phyloP scores from a whole-genome alignment of 768 basidiomycete genomes.

The Mycena kentingensis region DNA sequence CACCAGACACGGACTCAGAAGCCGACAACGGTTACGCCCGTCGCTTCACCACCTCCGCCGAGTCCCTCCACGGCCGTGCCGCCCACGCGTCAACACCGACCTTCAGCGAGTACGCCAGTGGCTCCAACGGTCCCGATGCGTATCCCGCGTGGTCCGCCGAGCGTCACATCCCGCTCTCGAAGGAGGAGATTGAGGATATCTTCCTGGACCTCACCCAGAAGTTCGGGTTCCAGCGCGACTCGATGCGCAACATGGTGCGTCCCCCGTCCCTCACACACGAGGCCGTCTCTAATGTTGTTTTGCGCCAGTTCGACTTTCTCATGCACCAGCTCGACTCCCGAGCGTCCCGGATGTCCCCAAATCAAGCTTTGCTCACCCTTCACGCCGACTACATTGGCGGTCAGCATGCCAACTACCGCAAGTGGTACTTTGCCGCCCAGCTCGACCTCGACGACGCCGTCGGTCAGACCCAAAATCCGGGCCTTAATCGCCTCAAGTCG shows the following conservation, averaged over 20 bases:
- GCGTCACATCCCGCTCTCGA: conserved; percentile 92
- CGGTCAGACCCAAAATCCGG: conserved; percentile 89
- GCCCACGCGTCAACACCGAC: not conserved
- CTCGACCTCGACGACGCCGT: conserved; percentile 98
- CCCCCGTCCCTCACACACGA: not conserved
- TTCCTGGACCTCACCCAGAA: conserved; percentile 97
- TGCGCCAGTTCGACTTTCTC: conserved; percentile 91
- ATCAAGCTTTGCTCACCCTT: conserved; percentile 90
- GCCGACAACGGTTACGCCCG: conserved; percentile 65
- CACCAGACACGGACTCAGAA: conserved; percentile 83
- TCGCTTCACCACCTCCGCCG: conserved; percentile 70
- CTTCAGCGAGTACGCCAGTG: not conserved
- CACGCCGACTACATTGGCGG: conserved; percentile 99
- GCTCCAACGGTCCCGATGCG: conserved; percentile 49
- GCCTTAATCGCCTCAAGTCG: conserved; percentile 78
- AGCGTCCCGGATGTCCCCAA: conserved; percentile 95
- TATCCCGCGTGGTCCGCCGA: conserved; percentile 96
- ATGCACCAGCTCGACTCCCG: conserved; percentile 98
- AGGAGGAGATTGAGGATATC: conserved; percentile 99
- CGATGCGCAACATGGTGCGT: conserved; percentile 90
- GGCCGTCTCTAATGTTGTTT: not conserved
- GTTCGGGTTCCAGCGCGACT: conserved; percentile 96
- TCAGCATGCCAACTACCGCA: conserved; percentile 97
- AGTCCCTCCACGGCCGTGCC: conserved; percentile 49
- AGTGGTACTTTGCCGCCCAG: conserved; percentile 99